Evolutionary conservation across 1,139 yeast species (phyloP).

Genomic region (Geotrichum citri-aurantii): DNA sequence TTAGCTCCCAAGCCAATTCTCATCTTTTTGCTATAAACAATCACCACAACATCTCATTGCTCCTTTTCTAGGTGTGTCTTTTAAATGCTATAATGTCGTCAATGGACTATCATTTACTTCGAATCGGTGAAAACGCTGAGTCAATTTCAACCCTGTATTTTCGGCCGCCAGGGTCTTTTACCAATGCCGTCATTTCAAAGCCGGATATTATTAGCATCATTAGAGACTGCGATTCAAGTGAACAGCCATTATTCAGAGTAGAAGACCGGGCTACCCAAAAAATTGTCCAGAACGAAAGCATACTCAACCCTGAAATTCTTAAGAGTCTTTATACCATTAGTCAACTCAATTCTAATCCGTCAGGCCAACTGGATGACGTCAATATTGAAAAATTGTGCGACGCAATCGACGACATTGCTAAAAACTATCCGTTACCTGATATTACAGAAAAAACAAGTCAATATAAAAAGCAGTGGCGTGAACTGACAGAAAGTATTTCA

Average conservation of each 20-base stretch:
- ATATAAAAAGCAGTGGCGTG: slow-evolving; percentile 25
- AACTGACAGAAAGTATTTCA: slow-evolving; percentile 28
- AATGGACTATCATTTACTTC: slow-evolving; percentile 27
- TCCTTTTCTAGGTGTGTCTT: background rate
- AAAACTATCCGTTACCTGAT: slow-evolving; percentile 26
- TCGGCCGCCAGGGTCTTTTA: slow-evolving; percentile 54
- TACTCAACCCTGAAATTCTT: slow-evolving; percentile 3
- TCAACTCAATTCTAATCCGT: slow-evolving; percentile 21
- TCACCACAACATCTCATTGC: too few relatives aligned
- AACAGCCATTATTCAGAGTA: slow-evolving; percentile 46
- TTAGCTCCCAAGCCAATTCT: too few relatives aligned
- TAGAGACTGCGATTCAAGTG: slow-evolving; percentile 55
- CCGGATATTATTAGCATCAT: slow-evolving; percentile 56
- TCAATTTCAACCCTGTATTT: slow-evolving; percentile 41
- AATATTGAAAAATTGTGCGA: slow-evolving; percentile 17
- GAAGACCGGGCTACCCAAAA: slow-evolving; percentile 21
- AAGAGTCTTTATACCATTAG: slow-evolving; percentile 15
- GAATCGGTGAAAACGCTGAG: slow-evolving; percentile 28
- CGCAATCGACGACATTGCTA: slow-evolving; percentile 16
- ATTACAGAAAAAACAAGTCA: slow-evolving; percentile 27
- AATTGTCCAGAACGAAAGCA: slow-evolving; percentile 7
- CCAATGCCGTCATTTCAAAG: slow-evolving; percentile 53
- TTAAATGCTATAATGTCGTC: slow-evolving; percentile 1
- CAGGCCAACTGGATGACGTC: slow-evolving; percentile 8
- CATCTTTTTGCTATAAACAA: too few relatives aligned